Evolutionary conservation across 495 filamentous ascomycete genomes (phyloP), one percentile per base, ranked within the genome.

Genomic region (Durotheca rogersii): DNA sequence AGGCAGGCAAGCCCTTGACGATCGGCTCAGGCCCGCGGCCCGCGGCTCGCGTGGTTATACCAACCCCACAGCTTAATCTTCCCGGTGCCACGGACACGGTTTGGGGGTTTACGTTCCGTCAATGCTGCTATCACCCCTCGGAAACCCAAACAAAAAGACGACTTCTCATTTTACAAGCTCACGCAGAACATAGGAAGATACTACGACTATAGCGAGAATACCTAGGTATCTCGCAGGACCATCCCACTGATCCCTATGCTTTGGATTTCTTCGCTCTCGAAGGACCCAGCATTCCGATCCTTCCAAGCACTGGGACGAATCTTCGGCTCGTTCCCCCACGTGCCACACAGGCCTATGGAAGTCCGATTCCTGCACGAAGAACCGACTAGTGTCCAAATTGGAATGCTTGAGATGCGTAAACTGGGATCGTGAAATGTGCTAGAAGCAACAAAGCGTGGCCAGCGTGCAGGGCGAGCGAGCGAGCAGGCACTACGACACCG

Each of bases 1-100:
- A 39, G 18, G 33, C 34, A 27, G 23, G 23, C n/a, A 49, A 37
- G 33, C 20, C 41, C 41, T 36, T 40, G 44, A 48, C 36, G 44
- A 53, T 46, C 44, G 21, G 35, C 6, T 33, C 44, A 37, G 38
- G 15, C 41, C 17, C 40, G 39, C 23, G 23, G 23, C 23, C 9
- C 23, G 23, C 23, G 23, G 23, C 23, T 27, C 23, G 23, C 23
- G 23, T 52, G 37, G 48, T 47, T 33, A 41, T 48, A 40, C 48
- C n/a, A 44, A 53, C 56, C 56, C 56, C 56, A 50, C 56, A 59
- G 45, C 48, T 49, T 23, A 39, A 49, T 53, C 27, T 46, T 59
- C 44, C 56, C 56, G 50, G 41, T 49, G 45, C 56, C 56, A 59
- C 50, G 56, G 56, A 46, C 49, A 45, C 56, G 56, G 56, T 59